Conservation (phyloP, 2,329 filamentous ascomycete species). For the Neofusicoccum laricinum region DNA sequence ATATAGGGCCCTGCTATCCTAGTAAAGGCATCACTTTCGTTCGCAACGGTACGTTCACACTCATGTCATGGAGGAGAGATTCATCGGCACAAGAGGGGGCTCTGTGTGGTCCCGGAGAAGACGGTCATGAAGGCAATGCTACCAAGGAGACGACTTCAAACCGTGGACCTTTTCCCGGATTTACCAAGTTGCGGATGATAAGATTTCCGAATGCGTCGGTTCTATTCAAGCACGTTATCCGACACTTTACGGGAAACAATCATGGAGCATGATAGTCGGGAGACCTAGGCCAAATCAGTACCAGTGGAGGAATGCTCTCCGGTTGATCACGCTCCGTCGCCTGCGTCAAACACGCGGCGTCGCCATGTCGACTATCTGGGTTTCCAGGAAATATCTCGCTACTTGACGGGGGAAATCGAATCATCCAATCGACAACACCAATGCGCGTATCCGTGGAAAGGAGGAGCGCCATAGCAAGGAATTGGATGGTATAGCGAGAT, state of each 20-base stretch:
- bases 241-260: neutral
- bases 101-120: neutral
- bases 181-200: neutral
- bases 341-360: no score
- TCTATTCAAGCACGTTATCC: neutral
- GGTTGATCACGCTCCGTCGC: neutral
- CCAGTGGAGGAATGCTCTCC: neutral
- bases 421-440: no score
- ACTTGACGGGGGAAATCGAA: no score
- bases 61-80: neutral
- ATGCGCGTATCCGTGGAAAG: no score
- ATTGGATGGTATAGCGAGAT: no score
- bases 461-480: no score
- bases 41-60: conserved; percentile 51
- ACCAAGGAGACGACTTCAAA: neutral
- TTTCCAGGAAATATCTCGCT: no score
- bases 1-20: conserved; percentile 45
- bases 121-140: neutral
- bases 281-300: no score
- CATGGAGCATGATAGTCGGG: no score
- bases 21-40: conserved; percentile 60
- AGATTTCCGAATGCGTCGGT: neutral
- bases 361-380: no score
- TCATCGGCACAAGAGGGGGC: neutral
- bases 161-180: neutral